A percentile compares a stretch with the other conserved stretches of the same genome.
Conservation (phyloP, 2,329 filamentous ascomycete genomes). For the Stemphylium beticola region DNA sequence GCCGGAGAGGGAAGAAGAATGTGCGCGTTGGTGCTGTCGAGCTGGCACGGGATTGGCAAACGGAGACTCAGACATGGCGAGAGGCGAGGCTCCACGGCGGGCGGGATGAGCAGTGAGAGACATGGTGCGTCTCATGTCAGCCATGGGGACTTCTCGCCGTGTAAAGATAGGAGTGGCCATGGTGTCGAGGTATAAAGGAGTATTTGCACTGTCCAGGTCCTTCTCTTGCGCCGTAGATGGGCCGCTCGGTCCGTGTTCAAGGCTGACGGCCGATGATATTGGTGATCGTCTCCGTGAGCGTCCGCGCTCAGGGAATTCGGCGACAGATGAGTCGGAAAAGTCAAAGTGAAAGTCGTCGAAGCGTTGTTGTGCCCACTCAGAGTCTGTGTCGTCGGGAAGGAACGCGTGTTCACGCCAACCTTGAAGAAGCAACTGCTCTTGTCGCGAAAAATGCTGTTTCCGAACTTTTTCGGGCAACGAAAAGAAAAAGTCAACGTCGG, state of each 20-base stretch:
- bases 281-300: constrained; percentile 27
- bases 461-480: constrained; percentile 75
- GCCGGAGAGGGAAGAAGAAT: constrained; percentile 36
- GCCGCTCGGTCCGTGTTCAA: constrained; percentile 21
- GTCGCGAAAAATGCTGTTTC: constrained; percentile 71
- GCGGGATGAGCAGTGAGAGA: constrained; percentile 73
- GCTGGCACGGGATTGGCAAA: constrained; percentile 36
- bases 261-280: constrained; percentile 27
- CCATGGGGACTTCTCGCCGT: constrained; percentile 19
- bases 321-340: constrained; percentile 22
- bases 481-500: constrained; percentile 71
- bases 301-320: constrained; percentile 12
- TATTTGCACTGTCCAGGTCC: constrained; percentile 26
- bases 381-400: constrained; percentile 17
- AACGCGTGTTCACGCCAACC: constrained; percentile 28
- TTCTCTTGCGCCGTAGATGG: constrained; percentile 17
- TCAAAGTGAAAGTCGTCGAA: constrained; percentile 44
- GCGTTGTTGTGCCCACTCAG: constrained; percentile 34
- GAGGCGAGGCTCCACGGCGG: constrained; percentile 58
- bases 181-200: constrained; percentile 35
- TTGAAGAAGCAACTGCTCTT: constrained; percentile 71
- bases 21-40: constrained; percentile 41
- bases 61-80: constrained; percentile 46
- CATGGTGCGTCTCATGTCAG: constrained; percentile 64
- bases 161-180: constrained; percentile 32